These are phyloP conservation scores for Ploettnerulaceae sp. DNA, from an alignment of 2,329 filamentous ascomycete species.

Conservation along the genomic window DNA sequence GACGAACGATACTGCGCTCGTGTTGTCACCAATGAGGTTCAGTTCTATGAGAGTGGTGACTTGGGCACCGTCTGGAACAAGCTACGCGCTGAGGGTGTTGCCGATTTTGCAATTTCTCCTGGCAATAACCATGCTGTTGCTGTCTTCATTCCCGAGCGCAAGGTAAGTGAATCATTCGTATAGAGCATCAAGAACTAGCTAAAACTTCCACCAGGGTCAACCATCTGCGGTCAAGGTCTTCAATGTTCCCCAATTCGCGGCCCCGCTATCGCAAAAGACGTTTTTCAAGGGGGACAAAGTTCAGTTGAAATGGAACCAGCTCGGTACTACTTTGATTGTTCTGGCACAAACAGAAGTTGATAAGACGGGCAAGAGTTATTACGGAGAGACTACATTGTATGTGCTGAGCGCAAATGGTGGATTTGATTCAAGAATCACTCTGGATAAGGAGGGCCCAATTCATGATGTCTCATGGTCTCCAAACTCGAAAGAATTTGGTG, in stretches of 20 bases:
- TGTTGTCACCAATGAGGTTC: conserved; percentile 92
- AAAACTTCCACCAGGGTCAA: conserved; percentile 61
- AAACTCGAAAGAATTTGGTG: conserved; percentile 95
- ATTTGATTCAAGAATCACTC: conserved; percentile 84
- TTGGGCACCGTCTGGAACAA: conserved; percentile 90
- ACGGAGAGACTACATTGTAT: conserved; percentile 96
- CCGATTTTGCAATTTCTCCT: conserved; percentile 84
- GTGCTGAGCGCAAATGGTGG: conserved; percentile 85
- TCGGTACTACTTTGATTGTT: conserved; percentile 87
- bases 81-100: conserved; percentile 83
- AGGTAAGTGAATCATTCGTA: conserved; percentile 51
- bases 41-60: conserved; percentile 89
- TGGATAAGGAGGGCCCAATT: conserved; percentile 97
- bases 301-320: conserved; percentile 94
- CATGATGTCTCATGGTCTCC: conserved; percentile 99
- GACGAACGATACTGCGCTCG: conserved; percentile 94
- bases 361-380: conserved; percentile 98
- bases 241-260: conserved; percentile 81
- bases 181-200: conserved; percentile 11
- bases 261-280: conserved; percentile 89
- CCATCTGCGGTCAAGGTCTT: conserved; percentile 92
- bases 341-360: conserved; percentile 97
- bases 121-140: conserved; percentile 89
- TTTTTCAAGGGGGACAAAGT: conserved; percentile 99
- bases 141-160: conserved; percentile 91